Conservation (phyloP, 2,329 filamentous ascomycete genomes). For the Aspergillus costaricaensis region DNA sequence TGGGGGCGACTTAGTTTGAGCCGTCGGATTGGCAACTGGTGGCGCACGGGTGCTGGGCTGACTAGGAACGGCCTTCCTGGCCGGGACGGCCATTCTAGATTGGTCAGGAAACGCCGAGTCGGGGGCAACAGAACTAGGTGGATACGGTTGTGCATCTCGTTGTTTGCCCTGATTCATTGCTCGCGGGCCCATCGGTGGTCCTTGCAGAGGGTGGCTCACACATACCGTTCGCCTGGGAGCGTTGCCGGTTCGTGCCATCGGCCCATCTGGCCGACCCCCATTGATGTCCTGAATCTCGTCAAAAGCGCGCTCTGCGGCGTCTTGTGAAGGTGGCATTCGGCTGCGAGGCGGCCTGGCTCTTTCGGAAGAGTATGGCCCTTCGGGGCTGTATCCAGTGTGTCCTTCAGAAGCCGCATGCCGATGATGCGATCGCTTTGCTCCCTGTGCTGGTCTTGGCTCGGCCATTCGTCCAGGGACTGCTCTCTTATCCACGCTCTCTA, state of each 20-base stretch:
- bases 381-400: conserved; percentile 15
- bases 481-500: not conserved
- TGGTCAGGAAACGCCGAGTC: not conserved
- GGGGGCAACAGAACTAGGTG: not conserved
- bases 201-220: conserved; percentile 20
- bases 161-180: conserved; percentile 11
- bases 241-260: conserved; percentile 20
- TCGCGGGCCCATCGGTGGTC: conserved; percentile 5
- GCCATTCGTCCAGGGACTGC: not conserved
- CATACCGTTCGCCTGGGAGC: conserved; percentile 31
- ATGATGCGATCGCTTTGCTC: conserved; percentile 21
- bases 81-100: not conserved
- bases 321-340: conserved; percentile 23
- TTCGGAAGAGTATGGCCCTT: conserved; percentile 11
- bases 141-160: conserved; percentile 2
- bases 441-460: conserved; percentile 18
- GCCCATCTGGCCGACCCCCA: not conserved
- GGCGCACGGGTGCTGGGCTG: not conserved
- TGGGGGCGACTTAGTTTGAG: conserved; percentile 3
- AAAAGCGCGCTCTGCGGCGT: conserved; percentile 18
- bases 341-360: conserved; percentile 14
- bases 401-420: conserved; percentile 14
- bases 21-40: not conserved
- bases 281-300: conserved; percentile 27
- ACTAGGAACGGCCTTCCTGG: not conserved